These are phyloP conservation scores for Aureobasidium sp. DNA, from an alignment of 2,329 filamentous ascomycete species.

Conservation along the genomic window DNA sequence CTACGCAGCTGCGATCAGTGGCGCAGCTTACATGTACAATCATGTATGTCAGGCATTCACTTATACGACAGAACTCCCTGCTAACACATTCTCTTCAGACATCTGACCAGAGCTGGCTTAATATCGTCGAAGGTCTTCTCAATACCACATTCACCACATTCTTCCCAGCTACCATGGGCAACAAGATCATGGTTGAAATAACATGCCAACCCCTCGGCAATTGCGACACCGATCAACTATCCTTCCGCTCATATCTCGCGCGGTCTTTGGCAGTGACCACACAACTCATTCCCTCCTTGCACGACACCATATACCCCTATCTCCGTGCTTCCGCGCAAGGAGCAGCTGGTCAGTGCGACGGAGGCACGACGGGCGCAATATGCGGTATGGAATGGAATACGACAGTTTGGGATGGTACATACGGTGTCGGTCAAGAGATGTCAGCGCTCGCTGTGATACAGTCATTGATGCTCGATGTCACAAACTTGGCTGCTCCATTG, in stretches of 20 bases:
- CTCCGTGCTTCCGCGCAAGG: slow-evolving; percentile 46
- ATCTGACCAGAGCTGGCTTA: neutral
- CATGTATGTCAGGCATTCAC: slow-evolving; percentile 16
- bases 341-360: slow-evolving; percentile 48
- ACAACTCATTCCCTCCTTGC: slow-evolving; percentile 34
- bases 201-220: slow-evolving; percentile 54
- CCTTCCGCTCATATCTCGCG: slow-evolving; percentile 66
- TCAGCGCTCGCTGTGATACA: slow-evolving; percentile 44
- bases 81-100: neutral
- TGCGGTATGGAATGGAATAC: slow-evolving; percentile 37
- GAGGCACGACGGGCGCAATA: slow-evolving; percentile 31
- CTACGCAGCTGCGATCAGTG: slow-evolving; percentile 47
- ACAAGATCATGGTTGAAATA: slow-evolving; percentile 57
- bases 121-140: slow-evolving; percentile 4
- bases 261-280: slow-evolving; percentile 38
- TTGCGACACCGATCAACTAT: slow-evolving; percentile 66
- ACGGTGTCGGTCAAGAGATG: slow-evolving; percentile 49
- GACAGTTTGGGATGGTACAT: slow-evolving; percentile 35
- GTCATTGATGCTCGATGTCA: slow-evolving; percentile 7
- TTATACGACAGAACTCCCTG: no score
- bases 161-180: slow-evolving; percentile 43
- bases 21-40: slow-evolving; percentile 53
- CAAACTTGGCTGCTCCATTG: neutral
- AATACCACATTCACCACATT: slow-evolving; percentile 32
- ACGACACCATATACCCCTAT: slow-evolving; percentile 38